These are phyloP conservation scores for Peronospora farinosa DNA, from an alignment of 352 stramenopile species.

Conservation along the genomic window DNA sequence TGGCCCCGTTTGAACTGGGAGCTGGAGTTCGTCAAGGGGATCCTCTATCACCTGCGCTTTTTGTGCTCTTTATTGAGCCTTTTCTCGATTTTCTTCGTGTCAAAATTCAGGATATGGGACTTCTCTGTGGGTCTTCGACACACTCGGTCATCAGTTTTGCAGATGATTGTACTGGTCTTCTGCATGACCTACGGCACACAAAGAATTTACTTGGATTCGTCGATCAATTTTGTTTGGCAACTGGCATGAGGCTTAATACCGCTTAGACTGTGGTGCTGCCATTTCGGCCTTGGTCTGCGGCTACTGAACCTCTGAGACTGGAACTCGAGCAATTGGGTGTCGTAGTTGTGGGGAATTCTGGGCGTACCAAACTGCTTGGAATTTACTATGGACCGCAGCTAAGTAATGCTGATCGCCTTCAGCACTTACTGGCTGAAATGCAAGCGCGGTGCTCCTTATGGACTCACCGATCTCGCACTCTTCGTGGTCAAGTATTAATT, in stretches of 20 bases:
- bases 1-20: neutral
- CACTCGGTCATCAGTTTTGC: slow-evolving; percentile 1
- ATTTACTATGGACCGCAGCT: neutral
- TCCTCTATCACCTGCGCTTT: neutral
- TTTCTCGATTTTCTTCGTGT: neutral
- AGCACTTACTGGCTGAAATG: neutral
- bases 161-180: neutral
- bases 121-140: neutral
- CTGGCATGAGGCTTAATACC: neutral
- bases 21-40: neutral
- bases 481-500: neutral
- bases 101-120: neutral
- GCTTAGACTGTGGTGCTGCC: neutral
- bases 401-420: neutral
- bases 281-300: neutral
- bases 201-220: neutral
- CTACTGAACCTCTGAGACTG: neutral
- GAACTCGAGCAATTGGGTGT: neutral
- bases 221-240: neutral
- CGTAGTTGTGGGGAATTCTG: neutral
- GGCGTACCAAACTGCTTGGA: neutral
- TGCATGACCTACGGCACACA: neutral
- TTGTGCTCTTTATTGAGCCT: slow-evolving; percentile 2
- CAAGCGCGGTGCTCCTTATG: neutral
- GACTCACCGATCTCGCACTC: neutral